These are phyloP conservation scores for Aspergillus neotritici DNA, from an alignment of 2,329 filamentous ascomycete species.

Conservation along the genomic window DNA sequence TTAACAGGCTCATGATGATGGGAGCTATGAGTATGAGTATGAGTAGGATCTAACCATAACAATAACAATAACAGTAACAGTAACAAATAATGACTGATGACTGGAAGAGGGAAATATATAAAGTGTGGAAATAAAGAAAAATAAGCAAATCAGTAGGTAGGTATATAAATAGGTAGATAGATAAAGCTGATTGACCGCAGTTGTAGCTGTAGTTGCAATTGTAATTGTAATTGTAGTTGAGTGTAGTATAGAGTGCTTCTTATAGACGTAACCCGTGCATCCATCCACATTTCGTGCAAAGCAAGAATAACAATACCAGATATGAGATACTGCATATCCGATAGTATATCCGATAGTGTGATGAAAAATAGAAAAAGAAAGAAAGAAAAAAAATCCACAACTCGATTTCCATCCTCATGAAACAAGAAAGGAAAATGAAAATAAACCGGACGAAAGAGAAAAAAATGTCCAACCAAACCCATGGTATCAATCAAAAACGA, in stretches of 20 bases:
- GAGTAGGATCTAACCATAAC: not conserved
- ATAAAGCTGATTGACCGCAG: too few species aligned
- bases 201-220: too few species aligned
- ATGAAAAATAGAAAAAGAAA: constrained; percentile 4
- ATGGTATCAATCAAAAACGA: constrained; percentile 9
- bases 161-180: too few species aligned
- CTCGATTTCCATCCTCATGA: not conserved
- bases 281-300: too few species aligned
- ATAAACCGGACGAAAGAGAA: not conserved
- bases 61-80: constrained; percentile 7
- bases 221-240: too few species aligned
- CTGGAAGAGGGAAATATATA: constrained; percentile 2
- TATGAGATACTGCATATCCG: too few species aligned
- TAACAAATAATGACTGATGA: constrained; percentile 1
- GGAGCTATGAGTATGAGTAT: not conserved
- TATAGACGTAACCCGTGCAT: too few species aligned
- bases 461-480: constrained; percentile 7
- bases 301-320: too few species aligned
- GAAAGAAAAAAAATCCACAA: not conserved
- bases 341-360: too few species aligned
- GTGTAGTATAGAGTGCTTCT: too few species aligned
- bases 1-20: too few species aligned
- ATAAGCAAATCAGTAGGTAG: constrained; percentile 10
- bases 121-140: constrained; percentile 16
- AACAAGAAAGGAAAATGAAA: not conserved